Percentiles rank a stretch among this genome's conserved stretches.
Conservation (phyloP, 148 eudicot genomes). For the Persicaria maculosa region DNA sequence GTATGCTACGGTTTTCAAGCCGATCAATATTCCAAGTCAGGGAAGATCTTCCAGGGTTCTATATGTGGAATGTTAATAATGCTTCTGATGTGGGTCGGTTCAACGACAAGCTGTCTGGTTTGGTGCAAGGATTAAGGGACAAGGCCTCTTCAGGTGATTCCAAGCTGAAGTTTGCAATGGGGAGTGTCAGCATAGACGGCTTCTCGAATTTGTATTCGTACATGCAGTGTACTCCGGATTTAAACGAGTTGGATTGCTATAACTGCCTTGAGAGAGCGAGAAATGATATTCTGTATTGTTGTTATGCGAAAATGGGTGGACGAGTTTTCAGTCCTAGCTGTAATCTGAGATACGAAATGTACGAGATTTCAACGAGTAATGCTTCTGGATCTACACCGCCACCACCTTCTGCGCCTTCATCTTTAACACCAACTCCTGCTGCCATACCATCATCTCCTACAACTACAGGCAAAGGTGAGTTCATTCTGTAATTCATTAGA, state of each 20-base stretch:
- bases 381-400: background rate
- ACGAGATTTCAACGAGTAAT: background rate
- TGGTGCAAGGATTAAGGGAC: slow-evolving; percentile 10
- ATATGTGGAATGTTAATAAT: background rate
- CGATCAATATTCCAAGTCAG: slow-evolving; percentile 8
- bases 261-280: slow-evolving; percentile 9
- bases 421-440: background rate
- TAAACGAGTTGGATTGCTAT: slow-evolving; percentile 10
- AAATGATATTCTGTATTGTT: background rate
- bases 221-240: slow-evolving; percentile 24
- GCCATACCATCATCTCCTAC: background rate
- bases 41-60: slow-evolving; percentile 6
- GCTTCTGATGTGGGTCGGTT: slow-evolving; percentile 13
- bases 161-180: slow-evolving; percentile 15
- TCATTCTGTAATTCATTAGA: background rate
- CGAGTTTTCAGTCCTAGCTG: slow-evolving; percentile 13
- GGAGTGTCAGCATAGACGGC: background rate
- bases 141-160: slow-evolving; percentile 15
- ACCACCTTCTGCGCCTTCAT: background rate
- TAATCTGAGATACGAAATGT: slow-evolving; percentile 12
- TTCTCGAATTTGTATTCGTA: background rate
- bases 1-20: slow-evolving; percentile 29
- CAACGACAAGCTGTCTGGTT: slow-evolving; percentile 6
- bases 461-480: slow-evolving; percentile 8
- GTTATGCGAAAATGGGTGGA: slow-evolving; percentile 2